Base-by-base conservation (phyloP, 768 basidiomycete genomes). In the Saitozyma sp. region DNA sequence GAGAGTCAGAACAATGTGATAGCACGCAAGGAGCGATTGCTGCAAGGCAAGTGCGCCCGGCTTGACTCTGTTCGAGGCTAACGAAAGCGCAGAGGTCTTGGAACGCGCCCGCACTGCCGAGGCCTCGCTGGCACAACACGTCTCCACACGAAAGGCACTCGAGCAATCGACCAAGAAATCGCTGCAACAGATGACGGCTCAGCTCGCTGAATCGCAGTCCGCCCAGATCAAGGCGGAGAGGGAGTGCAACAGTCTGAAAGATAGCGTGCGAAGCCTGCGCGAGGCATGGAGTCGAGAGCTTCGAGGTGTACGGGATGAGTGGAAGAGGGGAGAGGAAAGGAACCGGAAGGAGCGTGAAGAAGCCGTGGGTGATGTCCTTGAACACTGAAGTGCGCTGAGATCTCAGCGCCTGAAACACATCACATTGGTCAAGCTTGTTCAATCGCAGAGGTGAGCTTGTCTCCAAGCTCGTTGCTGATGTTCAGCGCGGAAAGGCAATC, bases 91-190 rank as follows among this genome's bases (percentile, higher is more conserved):
- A 77, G 78, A 79, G 68, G 72, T 77, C 8, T 66, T 79, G 7
- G 78, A 79, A 39, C 50, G 78, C 50, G 78, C 78, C 8, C 64
- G 78, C 39, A 68, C 71, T 0, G 78, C 78, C 13, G 78, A 79
- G 65, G 61, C 73, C 11, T 51, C 71, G 9, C 55, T 75, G 10
- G 40, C 68, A 3, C 59, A 62, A 16, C 65, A 71, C 9, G 59
- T 55, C 46, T 65, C 75, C 3, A 64, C 65, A 1, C 64, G 67
- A 17, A 73, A 75, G 59, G 58, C 65, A 0, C 58, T 71, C 20
- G 77, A 73, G 54, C 67, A 70, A 53, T 64, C 68, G 0, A 73
- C 71, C 6, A 73, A 75, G 41, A 77, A 75, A 45, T 64, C 63
- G 3, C 46, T 71, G 0, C 61, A 58, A 42, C 56, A 62, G 17